Evolutionary conservation across 805 yeast species (phyloP).

Genomic region (Wickerhamiella kurtzmanii): DNA sequence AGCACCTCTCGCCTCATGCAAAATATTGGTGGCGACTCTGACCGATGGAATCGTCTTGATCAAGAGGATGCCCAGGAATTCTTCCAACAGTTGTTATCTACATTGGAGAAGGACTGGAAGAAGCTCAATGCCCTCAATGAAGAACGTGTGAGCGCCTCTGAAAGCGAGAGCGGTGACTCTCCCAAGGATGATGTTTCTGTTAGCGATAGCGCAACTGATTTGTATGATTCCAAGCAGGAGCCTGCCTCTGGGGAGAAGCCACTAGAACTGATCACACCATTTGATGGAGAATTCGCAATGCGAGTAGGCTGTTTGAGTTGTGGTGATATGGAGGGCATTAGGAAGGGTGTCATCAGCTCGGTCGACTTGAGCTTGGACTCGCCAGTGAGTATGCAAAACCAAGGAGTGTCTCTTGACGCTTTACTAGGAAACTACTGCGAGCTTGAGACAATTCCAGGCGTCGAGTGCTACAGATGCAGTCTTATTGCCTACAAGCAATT

Average conservation of each 20-base stretch:
- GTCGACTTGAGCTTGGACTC: slow-evolving; percentile 24
- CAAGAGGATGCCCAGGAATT: slow-evolving; percentile 97
- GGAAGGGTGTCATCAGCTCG: slow-evolving; percentile 54
- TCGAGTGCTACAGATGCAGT: slow-evolving; percentile 89
- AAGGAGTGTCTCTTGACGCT: slow-evolving; percentile 5
- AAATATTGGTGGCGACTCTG: slow-evolving; percentile 21
- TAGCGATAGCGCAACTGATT: neutral
- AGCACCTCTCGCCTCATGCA: slow-evolving; percentile 19
- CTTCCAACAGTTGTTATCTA: slow-evolving; percentile 43
- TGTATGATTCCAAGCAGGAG: neutral
- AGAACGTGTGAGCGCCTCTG: too few relatives aligned
- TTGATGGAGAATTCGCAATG: slow-evolving; percentile 80
- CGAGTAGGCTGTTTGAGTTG: slow-evolving; percentile 82
- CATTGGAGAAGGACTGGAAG: slow-evolving; percentile 24
- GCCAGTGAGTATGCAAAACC: slow-evolving; percentile 1
- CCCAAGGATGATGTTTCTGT: neutral
- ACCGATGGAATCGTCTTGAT: slow-evolving; percentile 67
- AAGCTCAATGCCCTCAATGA: slow-evolving; percentile 5
- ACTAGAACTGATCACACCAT: slow-evolving; percentile 48
- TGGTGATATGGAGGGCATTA: slow-evolving; percentile 88
- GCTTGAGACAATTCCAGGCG: slow-evolving; percentile 83
- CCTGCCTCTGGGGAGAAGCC: slow-evolving; percentile 26
- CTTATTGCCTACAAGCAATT: slow-evolving; percentile 29
- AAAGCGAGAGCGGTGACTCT: neutral
- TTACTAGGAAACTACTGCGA: slow-evolving; percentile 26